Evolutionary conservation across 2,329 filamentous ascomycete species (phyloP).

Genomic region (Achaetomium macrosporum): DNA sequence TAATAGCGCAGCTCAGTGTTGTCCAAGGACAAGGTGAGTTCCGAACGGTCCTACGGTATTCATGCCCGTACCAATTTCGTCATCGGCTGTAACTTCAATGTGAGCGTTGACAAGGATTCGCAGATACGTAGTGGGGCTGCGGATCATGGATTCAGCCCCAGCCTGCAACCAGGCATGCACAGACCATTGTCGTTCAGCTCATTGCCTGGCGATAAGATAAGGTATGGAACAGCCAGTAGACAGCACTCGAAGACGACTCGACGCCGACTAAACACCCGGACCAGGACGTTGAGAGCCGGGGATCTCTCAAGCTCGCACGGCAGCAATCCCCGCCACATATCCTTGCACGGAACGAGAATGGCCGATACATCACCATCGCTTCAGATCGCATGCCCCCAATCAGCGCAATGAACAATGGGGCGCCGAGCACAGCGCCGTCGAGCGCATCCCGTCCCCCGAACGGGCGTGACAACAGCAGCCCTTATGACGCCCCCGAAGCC

Average conservation of each 20-base stretch:
- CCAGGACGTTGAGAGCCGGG: not conserved
- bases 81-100: not conserved
- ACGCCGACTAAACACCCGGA: not conserved
- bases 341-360: constrained; percentile 3
- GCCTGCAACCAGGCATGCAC: not conserved
- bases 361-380: constrained; percentile 2
- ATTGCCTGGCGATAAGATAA: constrained; percentile 15
- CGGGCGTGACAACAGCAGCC: not conserved
- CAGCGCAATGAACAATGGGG: constrained; percentile 19
- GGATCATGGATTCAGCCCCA: not conserved
- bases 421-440: constrained; percentile 10
- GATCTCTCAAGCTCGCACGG: not conserved
- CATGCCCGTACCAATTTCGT: no score
- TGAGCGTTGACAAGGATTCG: not conserved
- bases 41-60: no score
- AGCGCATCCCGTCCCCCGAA: constrained; percentile 1
- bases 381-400: constrained; percentile 13
- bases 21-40: no score
- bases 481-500: not conserved
- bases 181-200: not conserved
- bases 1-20: no score
- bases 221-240: not conserved
- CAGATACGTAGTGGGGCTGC: not conserved
- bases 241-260: not conserved
- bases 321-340: not conserved